These are phyloP conservation scores for Diversispora eburnea DNA, from an alignment of 192 early-diverging fungal species.

Conservation along the genomic window DNA sequence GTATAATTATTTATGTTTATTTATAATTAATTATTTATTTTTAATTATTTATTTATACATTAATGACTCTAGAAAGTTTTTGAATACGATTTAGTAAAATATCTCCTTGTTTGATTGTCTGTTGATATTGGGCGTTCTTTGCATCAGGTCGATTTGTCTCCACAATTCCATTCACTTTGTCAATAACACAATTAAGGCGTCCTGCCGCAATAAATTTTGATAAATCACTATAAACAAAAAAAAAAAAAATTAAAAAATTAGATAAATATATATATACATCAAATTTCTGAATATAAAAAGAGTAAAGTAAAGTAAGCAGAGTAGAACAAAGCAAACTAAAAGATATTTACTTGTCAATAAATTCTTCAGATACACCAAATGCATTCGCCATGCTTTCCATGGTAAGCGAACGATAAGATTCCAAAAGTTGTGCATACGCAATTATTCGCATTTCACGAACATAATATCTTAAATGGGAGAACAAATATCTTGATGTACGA, in stretches of 20 bases:
- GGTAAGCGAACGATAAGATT: constrained; percentile 91
- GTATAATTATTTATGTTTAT: not conserved
- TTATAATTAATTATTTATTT: not conserved
- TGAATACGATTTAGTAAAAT: constrained; percentile 91
- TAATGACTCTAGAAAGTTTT: constrained; percentile 91
- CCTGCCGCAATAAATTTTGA: constrained; percentile 93
- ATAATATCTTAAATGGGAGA: constrained; percentile 87
- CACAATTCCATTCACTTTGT: constrained; percentile 97
- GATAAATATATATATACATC: no score
- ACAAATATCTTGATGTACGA: constrained; percentile 75
- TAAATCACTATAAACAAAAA: constrained; percentile 63
- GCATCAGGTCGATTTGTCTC: constrained; percentile 97
- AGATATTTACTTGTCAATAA: constrained; percentile 78
- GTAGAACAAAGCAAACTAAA: not conserved
- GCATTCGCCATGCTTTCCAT: constrained; percentile 94
- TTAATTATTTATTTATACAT: constrained; percentile 53
- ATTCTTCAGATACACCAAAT: constrained; percentile 94
- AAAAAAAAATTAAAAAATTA: not conserved
- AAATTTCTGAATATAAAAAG: no score
- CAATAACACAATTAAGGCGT: constrained; percentile 96
- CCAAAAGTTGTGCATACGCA: constrained; percentile 91
- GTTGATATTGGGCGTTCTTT: constrained; percentile 99
- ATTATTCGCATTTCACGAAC: constrained; percentile 98
- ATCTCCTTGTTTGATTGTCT: constrained; percentile 95
- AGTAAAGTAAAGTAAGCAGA: no score